Base-by-base conservation (phyloP, 371 early-diverging fungal genomes). In the Amoeboaphelidium protococcarum region DNA sequence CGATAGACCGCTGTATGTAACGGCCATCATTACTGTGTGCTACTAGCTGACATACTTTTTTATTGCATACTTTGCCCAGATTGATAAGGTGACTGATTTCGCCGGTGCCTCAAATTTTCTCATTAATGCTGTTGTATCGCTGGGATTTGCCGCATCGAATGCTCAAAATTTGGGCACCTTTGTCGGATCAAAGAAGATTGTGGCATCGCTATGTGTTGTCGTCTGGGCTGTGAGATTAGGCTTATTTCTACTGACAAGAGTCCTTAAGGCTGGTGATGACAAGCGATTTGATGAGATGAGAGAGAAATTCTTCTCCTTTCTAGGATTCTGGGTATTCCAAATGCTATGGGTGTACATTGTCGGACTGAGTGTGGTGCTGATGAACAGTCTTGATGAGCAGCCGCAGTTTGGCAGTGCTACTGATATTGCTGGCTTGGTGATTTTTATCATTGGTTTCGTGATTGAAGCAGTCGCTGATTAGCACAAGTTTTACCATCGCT, bases 191-290 rank as follows among this genome's bases (percentile, higher is more conserved):
- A 42, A 22, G 21, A 26, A 46, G 19, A 31, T 37, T 6, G 25
- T 46, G 6, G 31, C 37, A 2, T 20, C n/a, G 6, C 31, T 25
- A 2, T n/a, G 19, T 26, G 25, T 19, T 2, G n/a, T 46, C 20
- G 37, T 19, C n/a, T 46, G 47, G 47, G 47, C 31, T 4, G 47
- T 46, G 2, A 46, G 47, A 46, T 37, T 46, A 12, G 25, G 27
- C 13, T 4, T 13, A 4, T 46, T 46, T 23, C 25, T 46, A 25
- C 6, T 25, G 12, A 13, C 6, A 3, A 26, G 47, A 25, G 25
- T 46, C 3, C 25, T 23, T 12, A 26, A 37, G n/a, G n/a, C 31
- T 20, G 21, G 25, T 10, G 16, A 19, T 3, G 47, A 46, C 22
- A 37, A 19, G n/a, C 19, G 47, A 3, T 46, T 46, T 46, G 37